Conservation (phyloP, 306 rosid species). For the Dalbergia cochinchinensis region DNA sequence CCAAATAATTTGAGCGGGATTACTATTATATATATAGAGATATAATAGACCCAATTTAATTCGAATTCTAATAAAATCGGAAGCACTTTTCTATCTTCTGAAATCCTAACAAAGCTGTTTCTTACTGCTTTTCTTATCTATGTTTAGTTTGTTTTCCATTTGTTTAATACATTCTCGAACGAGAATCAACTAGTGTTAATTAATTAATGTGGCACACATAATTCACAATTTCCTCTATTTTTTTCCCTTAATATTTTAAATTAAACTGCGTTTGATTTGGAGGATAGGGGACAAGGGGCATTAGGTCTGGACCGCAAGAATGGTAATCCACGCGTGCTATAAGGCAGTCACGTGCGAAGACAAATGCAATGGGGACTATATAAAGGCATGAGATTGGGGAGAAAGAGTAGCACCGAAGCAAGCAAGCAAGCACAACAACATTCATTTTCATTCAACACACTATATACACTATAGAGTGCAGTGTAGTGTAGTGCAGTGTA, state of each 20-base stretch:
- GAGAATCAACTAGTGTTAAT: background rate
- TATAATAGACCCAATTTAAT: too few relatives aligned
- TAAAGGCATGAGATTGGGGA: conserved; percentile 34
- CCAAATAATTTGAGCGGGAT: too few relatives aligned
- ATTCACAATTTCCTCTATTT: background rate
- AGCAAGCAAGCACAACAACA: conserved; percentile 27
- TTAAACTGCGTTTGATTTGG: too few relatives aligned
- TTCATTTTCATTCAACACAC: background rate
- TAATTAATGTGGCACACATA: background rate
- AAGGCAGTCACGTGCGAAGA: conserved; percentile 72
- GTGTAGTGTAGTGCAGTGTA: too few relatives aligned
- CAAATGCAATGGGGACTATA: conserved; percentile 55
- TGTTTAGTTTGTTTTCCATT: background rate
- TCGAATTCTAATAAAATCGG: too few relatives aligned
- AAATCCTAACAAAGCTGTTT: too few relatives aligned
- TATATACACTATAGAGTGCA: too few relatives aligned
- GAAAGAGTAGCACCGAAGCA: conserved; percentile 43
- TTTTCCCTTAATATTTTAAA: background rate
- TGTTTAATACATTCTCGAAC: background rate
- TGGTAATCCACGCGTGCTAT: conserved; percentile 60
- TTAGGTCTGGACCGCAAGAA: conserved; percentile 27
- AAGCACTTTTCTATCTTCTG: too few relatives aligned
- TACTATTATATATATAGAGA: too few relatives aligned
- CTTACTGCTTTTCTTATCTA: background rate
- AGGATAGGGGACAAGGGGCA: background rate